Conservation (phyloP, 345 rosid species). For the Cardamine occulta region DNA sequence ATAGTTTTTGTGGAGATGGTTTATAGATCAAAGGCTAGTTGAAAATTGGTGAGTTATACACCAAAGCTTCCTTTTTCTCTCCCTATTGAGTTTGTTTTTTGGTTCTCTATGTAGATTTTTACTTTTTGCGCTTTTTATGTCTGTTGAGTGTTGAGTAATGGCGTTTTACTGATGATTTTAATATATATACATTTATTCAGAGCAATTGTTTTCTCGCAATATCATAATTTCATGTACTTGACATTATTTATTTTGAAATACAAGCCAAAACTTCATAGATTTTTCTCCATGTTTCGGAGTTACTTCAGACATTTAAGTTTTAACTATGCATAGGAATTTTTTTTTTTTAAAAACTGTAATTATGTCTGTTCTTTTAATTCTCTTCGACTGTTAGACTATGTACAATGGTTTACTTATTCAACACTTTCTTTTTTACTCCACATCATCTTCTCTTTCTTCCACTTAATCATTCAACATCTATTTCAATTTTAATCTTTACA, state of each 20-base stretch:
- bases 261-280: not conserved
- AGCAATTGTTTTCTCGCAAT: not conserved
- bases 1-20: constrained; percentile 20
- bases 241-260: not conserved
- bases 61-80: constrained; percentile 1
- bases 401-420: too few species aligned
- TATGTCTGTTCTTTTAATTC: too few species aligned
- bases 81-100: constrained; percentile 5
- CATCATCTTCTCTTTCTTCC: too few species aligned
- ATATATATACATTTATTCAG: constrained; percentile 17
- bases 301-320: too few species aligned
- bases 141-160: constrained; percentile 29
- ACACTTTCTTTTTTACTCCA: too few species aligned
- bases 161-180: constrained; percentile 10
- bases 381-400: too few species aligned
- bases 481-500: too few species aligned
- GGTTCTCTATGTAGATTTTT: constrained; percentile 27
- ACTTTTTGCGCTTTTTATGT: not conserved
- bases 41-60: constrained; percentile 24
- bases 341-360: too few species aligned
- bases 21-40: constrained; percentile 23
- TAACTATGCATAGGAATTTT: too few species aligned
- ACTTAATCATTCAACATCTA: too few species aligned
- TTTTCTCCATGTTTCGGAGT: not conserved
- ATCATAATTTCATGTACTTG: not conserved